Base-by-base conservation (phyloP, 306 rosid species). In the Echinosophora koreensis region DNA sequence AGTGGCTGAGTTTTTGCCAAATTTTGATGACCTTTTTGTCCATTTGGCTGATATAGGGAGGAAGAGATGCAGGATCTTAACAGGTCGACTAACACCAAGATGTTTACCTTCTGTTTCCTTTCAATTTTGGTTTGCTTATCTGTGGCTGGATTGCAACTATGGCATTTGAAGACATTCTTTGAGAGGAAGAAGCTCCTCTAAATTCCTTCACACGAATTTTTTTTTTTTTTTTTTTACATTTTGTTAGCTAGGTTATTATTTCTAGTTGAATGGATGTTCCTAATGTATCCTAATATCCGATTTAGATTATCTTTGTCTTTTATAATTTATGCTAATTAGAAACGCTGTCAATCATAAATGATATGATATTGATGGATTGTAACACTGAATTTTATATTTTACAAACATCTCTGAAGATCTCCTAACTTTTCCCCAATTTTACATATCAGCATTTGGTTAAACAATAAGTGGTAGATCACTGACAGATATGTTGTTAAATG, bases 151-250 rank as follows among this genome's bases (percentile, higher is more conserved):
- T 73, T 92, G 85, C 98, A 94, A 51, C 58, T 90, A 39, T 91
- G 94, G 98, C 94, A 94, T 90, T 85, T 94, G 85, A 94, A 90
- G 89, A 17, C 84, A 49, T 94, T 86, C 87, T 94, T 94, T 76
- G 90, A 85, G 86, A 87, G 88, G 87, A 94, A 90, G 89, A 92
- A 92, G 86, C 82, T 92, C 72, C 88, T 92, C 44, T 90, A 80
- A 85, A 65, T 66, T 57, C 52, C 41, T 47, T 59, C 46, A 22
- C 54, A 6, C 56, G 4, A 11, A 14, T 38, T 71, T 42, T 57
- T 15, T 27, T 34, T 56, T n/a, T n/a, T n/a, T n/a, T n/a, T n/a
- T n/a, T n/a, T n/a, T n/a, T n/a, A n/a, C 51, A 47, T 69, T 59
- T 72, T 41, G 54, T 17, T 69, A 74, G 12, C 50, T 76, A 18